Evolutionary conservation across 2,329 filamentous ascomycete species (phyloP).

Genomic region (Pestalotiopsis sp.): DNA sequence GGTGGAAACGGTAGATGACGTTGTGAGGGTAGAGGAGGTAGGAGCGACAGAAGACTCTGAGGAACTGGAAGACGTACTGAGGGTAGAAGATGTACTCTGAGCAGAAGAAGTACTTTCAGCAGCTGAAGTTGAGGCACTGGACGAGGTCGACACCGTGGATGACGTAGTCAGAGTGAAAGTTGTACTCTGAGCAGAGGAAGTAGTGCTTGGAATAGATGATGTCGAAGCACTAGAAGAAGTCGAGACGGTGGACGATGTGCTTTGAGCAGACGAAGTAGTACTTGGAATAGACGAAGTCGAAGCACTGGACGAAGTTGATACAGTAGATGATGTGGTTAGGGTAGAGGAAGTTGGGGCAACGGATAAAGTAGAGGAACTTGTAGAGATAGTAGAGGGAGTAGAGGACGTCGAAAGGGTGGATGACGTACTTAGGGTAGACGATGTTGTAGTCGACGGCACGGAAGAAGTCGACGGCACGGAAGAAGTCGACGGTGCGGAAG

Average conservation of each 20-base stretch:
- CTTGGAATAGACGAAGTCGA: neutral
- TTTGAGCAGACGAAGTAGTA: neutral
- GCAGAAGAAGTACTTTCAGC: neutral
- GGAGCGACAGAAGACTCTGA: neutral
- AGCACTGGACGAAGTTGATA: neutral
- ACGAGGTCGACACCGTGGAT: neutral
- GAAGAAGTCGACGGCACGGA: neutral
- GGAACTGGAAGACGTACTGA: neutral
- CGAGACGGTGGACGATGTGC: neutral
- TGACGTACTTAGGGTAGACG: neutral
- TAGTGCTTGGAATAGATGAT: neutral
- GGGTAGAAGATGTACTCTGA: neutral
- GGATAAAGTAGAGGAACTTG: neutral
- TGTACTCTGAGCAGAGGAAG: neutral
- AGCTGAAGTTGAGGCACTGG: neutral
- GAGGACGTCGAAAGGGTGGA: neutral
- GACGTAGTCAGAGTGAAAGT: neutral
- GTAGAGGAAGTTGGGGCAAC: neutral
- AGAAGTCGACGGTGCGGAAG: no score
- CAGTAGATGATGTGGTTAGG: neutral
- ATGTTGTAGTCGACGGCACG: neutral
- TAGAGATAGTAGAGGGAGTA: neutral
- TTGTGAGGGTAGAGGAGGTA: neutral
- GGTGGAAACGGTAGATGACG: neutral
- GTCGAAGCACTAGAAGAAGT: neutral